Base-by-base conservation (phyloP, 2,329 filamentous ascomycete genomes). In the Pestalotiopsis sp. region DNA sequence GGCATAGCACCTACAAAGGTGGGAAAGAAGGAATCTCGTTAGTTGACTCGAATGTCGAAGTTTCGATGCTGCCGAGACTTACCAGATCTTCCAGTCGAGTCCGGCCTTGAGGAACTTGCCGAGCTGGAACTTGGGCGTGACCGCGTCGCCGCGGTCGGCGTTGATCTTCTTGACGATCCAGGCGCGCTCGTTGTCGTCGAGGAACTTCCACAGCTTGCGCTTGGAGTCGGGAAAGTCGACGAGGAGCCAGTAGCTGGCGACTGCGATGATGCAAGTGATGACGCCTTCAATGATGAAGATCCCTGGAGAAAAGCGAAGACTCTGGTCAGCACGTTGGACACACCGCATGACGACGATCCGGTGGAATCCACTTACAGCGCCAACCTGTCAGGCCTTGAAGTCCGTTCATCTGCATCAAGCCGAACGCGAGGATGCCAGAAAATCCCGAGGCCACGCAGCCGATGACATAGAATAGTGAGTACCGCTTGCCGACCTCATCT, bases 401-500 rank as follows among this genome's bases (percentile, higher is more conserved):
- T 7, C 90, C 90, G 12, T 85, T 78, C 79, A 92, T 85, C 75
- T 91, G 89, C 86, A 89, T 91, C 70, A 91, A 79, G 77, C 91
- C 92, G 66, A 89, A 93, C 13, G 92, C 90, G 1, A 94, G 82
- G 61, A 94, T 90, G 67, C 91, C 90, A 0, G 89, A 83, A 72
- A 91, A 91, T 1, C 88, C 91, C 0, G 88, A 86, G 0, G 91
- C 89, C 5, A 91, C 82, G 70, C 87, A 90, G 49, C 91, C 91
- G 4, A 93, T 83, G 17, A 93, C 84, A 76, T 92, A 93, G 74
- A 93, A 93, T 27, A 86, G 77, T 0, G 90, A 89, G 75, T 92
- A 92, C 64, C 91, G 84, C 77, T 91, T 91, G 64, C 91, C 90
- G 20, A 93, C 84, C 78, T 93, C 91, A 73, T 88, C 91, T 84